These are phyloP conservation scores for Pittosporum tobira DNA, from an alignment of 129 eudicot genomes.

Conservation along the genomic window DNA sequence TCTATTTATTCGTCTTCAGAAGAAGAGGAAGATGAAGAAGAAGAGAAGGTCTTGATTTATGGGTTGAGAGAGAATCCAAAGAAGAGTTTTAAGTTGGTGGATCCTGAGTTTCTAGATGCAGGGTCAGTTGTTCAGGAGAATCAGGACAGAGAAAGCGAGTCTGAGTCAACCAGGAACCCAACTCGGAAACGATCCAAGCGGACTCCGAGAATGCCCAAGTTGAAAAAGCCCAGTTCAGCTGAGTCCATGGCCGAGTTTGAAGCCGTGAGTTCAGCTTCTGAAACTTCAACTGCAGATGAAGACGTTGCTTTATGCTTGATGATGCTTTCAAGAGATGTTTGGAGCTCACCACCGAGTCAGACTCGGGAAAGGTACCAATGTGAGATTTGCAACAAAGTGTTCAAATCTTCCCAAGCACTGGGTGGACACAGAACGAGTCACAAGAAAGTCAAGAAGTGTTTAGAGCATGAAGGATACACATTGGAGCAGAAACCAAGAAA, in stretches of 20 bases:
- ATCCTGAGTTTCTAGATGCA: constrained; percentile 24
- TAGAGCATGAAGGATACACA: not conserved
- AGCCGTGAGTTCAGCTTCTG: constrained; percentile 21
- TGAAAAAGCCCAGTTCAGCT: constrained; percentile 12
- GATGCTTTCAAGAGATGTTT: constrained; percentile 48
- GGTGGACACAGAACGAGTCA: constrained; percentile 47
- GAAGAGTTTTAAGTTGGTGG: constrained; percentile 29
- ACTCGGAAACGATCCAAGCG: constrained; percentile 32
- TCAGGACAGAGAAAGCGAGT: constrained; percentile 31
- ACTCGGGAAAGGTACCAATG: constrained; percentile 14
- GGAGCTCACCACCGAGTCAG: constrained; percentile 12
- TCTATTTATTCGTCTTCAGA: not conserved
- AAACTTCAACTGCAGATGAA: constrained; percentile 23
- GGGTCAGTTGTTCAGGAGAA: constrained; percentile 19
- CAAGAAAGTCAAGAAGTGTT: constrained; percentile 13
- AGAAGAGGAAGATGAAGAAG: constrained; percentile 6
- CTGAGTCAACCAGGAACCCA: constrained; percentile 30
- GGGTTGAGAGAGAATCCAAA: constrained; percentile 30
- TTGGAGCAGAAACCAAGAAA: constrained; percentile 11
- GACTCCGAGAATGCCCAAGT: constrained; percentile 8
- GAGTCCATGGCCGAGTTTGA: constrained; percentile 29
- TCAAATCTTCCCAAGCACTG: constrained; percentile 42
- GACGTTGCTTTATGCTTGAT: constrained; percentile 44
- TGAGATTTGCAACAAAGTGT: constrained; percentile 35
- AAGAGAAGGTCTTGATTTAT: constrained; percentile 7